Evolutionary conservation across 805 yeast genomes (phyloP), one percentile per base, ranked within the genome.

Genomic region (Kodamaea leandrae): DNA sequence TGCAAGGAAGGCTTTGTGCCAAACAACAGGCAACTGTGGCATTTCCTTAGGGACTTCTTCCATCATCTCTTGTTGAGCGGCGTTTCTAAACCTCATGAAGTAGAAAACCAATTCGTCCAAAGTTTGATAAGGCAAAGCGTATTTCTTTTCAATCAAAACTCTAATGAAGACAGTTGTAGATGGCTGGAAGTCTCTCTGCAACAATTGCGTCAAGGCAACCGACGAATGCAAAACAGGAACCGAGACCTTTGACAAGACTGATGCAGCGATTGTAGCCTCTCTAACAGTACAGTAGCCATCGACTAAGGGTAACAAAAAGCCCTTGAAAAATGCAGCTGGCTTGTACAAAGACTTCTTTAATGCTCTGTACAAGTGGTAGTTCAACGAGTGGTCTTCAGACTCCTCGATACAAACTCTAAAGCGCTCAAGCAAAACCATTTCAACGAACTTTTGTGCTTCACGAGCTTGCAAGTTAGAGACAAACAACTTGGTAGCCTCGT

Each of bases 281-380:
- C 95, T 79, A 6, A 87, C 82, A 3, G 96, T 76, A 63, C 98
- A 90, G 39, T 86, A 86, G n/a, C 79, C 76, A 55, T 88, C 95
- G 13, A 89, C 86, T 44, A 93, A 71, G 17, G 97, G 98, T 59
- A 93, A 86, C 45, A 93, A 69, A 57, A 93, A 89, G 1, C 99
- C 99, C 64, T 89, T 91, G 76, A 91, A 93, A 57, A 91, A 93
- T 8, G 99, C 99, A 41, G 93, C 89, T 21, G 99, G 99, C 63
- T 93, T 93, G 72, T 93, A 93, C 41, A 95, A 74, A 0, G 97
- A 79, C 67, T 93, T 93, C 64, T 90, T 91, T 52, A 93, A 67
- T 0, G 99, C 82, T 55, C 96, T 79, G 63, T 93, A 93, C 30
- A 93, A 72, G 60, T 93, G 99, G 59, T 93, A 91, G 65, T 95